Evolutionary conservation across 2,329 filamentous ascomycete species (phyloP), one percentile per base, ranked within the genome.

Genomic region (Colletotrichum graminicola): DNA sequence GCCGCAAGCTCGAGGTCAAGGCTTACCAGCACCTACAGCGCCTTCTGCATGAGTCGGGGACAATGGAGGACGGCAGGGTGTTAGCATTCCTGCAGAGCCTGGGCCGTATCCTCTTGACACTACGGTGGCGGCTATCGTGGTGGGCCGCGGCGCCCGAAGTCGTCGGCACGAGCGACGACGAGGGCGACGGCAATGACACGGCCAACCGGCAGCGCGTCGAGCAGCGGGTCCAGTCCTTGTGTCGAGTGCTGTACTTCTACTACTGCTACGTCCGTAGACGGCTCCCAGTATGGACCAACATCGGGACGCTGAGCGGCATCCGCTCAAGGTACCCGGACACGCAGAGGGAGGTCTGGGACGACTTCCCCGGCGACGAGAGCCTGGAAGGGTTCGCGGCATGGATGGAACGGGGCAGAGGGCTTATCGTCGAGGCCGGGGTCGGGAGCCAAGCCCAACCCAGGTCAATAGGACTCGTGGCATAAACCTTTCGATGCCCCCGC

Each of bases 71-170:
- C 18, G 79, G 80, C 66, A 77, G 80, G 55, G 81, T 83, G 29
- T n/a, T 73, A 3, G 43, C 55, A 3, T 62, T 73, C 8, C 36
- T 74, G 16, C 63, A 66, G 29, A 52, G 52, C 11, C 21, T 74
- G 21, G 73, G 73, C 14, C 64, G 52, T 16, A 52, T 74, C 7
- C 77, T 84, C 23, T 75, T 83, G 41, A 80, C 81, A 0, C 78
- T 84, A 21, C 82, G 83, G 10, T 84, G 82, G 82, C 80, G 82
- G 32, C 78, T 82, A 2, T 82, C 82, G 5, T 84, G 82, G 83
- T 84, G 83, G 83, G 79, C 79, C 54, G 77, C 77, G 3, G 54
- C 54, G 2, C 80, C 83, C 11, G 82, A 82, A 7, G 81, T 83
- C 57, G 3, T 32, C 12, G 11, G 51, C 43, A 26, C 12, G 11